phyloP scores from a whole-genome alignment of 2,329 filamentous ascomycete species.

The Sclerotinia nivalis region DNA sequence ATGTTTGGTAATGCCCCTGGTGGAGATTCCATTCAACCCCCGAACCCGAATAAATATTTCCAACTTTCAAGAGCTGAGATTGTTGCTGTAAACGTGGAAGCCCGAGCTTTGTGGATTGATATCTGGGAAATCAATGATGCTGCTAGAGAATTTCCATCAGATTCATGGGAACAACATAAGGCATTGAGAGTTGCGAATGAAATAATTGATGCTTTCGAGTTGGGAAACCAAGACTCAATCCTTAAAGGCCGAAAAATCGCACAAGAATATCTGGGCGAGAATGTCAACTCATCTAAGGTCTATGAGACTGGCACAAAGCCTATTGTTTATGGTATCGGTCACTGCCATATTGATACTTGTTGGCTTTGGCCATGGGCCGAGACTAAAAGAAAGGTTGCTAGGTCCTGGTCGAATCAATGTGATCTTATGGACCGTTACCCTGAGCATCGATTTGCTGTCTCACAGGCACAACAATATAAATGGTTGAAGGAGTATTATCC shows the following conservation, averaged over 20 bases:
- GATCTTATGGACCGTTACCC: conserved; percentile 93
- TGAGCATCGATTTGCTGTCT: conserved; percentile 88
- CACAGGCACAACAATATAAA: conserved; percentile 96
- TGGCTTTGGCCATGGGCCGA: conserved; percentile 99
- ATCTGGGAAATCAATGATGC: conserved; percentile 97
- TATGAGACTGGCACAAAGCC: conserved; percentile 75
- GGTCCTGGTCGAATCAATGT: conserved; percentile 96
- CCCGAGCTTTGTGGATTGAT: conserved; percentile 81
- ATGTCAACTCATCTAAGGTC: conserved; percentile 79
- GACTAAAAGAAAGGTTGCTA: conserved; percentile 92
- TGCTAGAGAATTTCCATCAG: conserved; percentile 82
- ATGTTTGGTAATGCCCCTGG: conserved; percentile 95
- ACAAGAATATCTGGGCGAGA: conserved; percentile 75
- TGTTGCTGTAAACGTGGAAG: conserved; percentile 83
- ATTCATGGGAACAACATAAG: conserved; percentile 86
- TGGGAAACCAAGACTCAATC: conserved; percentile 76
- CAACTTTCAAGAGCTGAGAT: conserved; percentile 77
- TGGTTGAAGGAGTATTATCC: conserved; percentile 94
- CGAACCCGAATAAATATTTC: conserved; percentile 81
- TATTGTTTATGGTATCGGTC: conserved; percentile 84
- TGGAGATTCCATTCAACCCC: conserved; percentile 85
- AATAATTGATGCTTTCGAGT: conserved; percentile 88
- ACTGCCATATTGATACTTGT: conserved; percentile 97
- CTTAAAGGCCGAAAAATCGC: conserved; percentile 80
- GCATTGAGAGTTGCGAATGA: conserved; percentile 80